Evolutionary conservation across 129 eudicot genomes (phyloP).

Genomic region (Chrysanthemum lavandulifolium): DNA sequence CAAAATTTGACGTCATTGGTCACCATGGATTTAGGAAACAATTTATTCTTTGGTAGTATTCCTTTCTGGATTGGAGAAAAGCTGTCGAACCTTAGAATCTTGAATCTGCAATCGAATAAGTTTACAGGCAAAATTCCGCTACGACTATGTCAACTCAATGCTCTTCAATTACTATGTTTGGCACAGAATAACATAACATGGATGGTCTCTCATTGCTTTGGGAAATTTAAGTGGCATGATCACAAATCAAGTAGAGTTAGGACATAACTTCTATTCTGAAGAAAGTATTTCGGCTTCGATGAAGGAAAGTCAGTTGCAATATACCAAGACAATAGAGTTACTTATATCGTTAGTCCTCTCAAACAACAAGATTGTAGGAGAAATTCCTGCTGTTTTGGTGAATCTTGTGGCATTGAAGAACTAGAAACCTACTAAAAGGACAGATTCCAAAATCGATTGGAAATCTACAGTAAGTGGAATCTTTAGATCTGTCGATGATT

Average conservation of each 20-base stretch:
- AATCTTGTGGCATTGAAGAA: slow-evolving; percentile 1
- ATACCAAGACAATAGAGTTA: neutral
- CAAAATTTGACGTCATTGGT: neutral
- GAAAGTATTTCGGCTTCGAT: neutral
- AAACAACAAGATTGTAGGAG: neutral
- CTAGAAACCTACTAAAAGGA: neutral
- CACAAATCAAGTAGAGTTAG: neutral
- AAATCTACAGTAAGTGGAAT: neutral
- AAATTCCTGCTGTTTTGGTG: neutral
- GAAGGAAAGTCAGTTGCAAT: neutral
- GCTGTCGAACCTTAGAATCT: neutral
- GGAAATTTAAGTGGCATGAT: slow-evolving; percentile 9
- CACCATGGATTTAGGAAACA: slow-evolving; percentile 17
- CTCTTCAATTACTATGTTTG: neutral
- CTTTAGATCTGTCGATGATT: neutral
- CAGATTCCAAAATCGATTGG: neutral
- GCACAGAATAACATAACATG: slow-evolving; percentile 9
- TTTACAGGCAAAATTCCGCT: slow-evolving; percentile 1
- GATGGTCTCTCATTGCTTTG: slow-evolving; percentile 2
- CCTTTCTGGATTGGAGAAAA: slow-evolving; percentile 16
- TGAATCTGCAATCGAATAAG: slow-evolving; percentile 2
- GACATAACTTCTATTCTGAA: neutral
- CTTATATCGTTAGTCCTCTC: slow-evolving; percentile 1
- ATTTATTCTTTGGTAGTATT: neutral
- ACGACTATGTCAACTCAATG: slow-evolving; percentile 15